Base-by-base conservation (phyloP, 441 rosid genomes). In the Eugenia klotzschiana region DNA sequence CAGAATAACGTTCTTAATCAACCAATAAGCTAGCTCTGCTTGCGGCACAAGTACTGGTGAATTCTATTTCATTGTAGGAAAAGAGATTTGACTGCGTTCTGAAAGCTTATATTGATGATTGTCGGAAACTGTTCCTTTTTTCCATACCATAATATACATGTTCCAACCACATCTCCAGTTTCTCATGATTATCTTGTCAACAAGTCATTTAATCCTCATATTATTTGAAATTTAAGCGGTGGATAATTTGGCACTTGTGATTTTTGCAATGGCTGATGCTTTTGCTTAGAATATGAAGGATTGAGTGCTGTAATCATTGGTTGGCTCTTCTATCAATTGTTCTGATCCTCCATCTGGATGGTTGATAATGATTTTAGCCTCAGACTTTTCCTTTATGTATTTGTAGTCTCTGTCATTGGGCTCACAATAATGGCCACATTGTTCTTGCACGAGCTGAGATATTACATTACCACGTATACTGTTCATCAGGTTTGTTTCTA, bases 371-470 rank as follows among this genome's bases (percentile, higher is more conserved):
- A 16, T 69, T 40, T 46, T 37, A 37, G 37, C 46, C 46, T 37
- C 25, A 69, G 25, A 69, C 49, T 18, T 51, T 50, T 54, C 54
- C 52, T 27, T 74, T 33, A 80, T 77, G 83, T 51, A 82, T 74
- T 84, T 91, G 87, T 83, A 94, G 99, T 95, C 87, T 97, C 98
- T 18, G 81, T 95, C 69, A 87, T 94, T 81, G 99, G 98, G 81
- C 91, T 95, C 20, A 54, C 91, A 82, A 91, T 95, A 84, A 95
- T 97, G 98, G 98, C 92, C 53, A 88, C 95, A 29, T 88, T 97
- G 90, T 97, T 97, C 92, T 80, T 93, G 89, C 98, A 94, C 57
- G 99, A 97, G 92, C 94, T 95, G 79, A 85, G 90, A 57, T 97
- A 93, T 89, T 95, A 93, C 90, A 89, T 97, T 51, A 84, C 93